Evolutionary conservation across 257 asterid genomes (phyloP), one percentile per base, ranked within the genome.

Genomic region (Petunia secreta): DNA sequence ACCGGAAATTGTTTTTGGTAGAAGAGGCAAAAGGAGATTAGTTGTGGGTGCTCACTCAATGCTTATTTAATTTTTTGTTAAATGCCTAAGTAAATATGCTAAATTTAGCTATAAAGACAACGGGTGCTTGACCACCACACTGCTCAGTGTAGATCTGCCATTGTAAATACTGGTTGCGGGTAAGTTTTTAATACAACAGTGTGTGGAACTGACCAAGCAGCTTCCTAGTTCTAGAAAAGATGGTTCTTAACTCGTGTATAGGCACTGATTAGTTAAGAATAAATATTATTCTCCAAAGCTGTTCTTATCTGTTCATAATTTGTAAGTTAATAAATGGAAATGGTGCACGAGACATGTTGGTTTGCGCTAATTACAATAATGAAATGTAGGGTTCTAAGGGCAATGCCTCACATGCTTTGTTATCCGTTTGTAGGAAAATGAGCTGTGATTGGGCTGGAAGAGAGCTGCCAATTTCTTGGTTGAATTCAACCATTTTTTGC

Each of bases 361-460:
- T 73, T 74, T 40, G 75, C 75, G 77, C 71, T 85, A 39, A 80
- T 75, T 75, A 80, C 53, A 71, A 58, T 66, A 74, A 55, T 58
- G 46, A 63, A 85, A 80, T 86, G 80, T 66, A 73, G 84, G 83
- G 74, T 82, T 65, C 52, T 40, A 38, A 77, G 84, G 79, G 80
- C 63, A 80, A 62, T 68, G 67, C 77, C 85, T 90, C 87, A 87
- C 85, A 82, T 85, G 89, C 81, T 83, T 53, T 77, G 82, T 75
- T 85, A 73, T 85, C 38, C 52, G 37, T 84, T 25, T 84, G 66
- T 82, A 90, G 93, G 94, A 74, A 82, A 79, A 77, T 62, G 75
- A 78, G 88, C 78, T 81, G 89, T 75, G 80, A 80, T 66, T 79
- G 76, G 88, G 85, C 71, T 79, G 89, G 89, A 64, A 46, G 67